phyloP scores from a whole-genome alignment of 345 rosid species.

The Hibiscus mutabilis region DNA sequence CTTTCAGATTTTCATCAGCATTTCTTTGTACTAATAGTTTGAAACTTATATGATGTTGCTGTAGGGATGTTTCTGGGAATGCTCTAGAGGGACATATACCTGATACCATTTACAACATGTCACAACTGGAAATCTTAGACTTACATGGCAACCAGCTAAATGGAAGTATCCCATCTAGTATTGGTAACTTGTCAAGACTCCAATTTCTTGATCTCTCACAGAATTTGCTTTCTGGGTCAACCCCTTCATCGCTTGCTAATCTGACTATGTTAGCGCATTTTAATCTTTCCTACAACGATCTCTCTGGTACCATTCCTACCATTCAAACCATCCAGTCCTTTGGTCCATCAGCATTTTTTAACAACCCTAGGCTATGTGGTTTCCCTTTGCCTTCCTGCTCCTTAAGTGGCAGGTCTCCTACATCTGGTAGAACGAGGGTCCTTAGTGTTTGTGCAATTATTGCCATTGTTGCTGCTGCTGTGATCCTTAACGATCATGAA shows the following conservation, averaged over 20 bases:
- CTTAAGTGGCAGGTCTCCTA: slow-evolving; percentile 5
- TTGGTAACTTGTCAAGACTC: slow-evolving; percentile 54
- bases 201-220: slow-evolving; percentile 61
- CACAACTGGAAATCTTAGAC: slow-evolving; percentile 68
- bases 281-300: slow-evolving; percentile 71
- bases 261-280: slow-evolving; percentile 41
- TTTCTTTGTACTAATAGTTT: slow-evolving; percentile 16
- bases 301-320: slow-evolving; percentile 67
- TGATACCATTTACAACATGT: slow-evolving; percentile 49
- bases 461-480: slow-evolving; percentile 77
- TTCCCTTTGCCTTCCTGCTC: slow-evolving; percentile 62
- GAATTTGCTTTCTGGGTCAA: slow-evolving; percentile 59
- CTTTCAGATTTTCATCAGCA: slow-evolving; percentile 12
- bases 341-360: slow-evolving; percentile 58
- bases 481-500: slow-evolving; percentile 76
- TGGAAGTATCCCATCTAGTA: slow-evolving; percentile 57
- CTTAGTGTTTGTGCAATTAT: slow-evolving; percentile 73
- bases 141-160: slow-evolving; percentile 52
- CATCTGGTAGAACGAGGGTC: slow-evolving; percentile 36
- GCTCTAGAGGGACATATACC: slow-evolving; percentile 60
- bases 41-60: slow-evolving; percentile 20
- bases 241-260: slow-evolving; percentile 63
- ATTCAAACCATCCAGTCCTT: slow-evolving; percentile 44
- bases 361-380: slow-evolving; percentile 77
- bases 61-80: slow-evolving; percentile 93